phyloP scores from a whole-genome alignment of 305 asterid species.

The Fraxinus angustifolia region DNA sequence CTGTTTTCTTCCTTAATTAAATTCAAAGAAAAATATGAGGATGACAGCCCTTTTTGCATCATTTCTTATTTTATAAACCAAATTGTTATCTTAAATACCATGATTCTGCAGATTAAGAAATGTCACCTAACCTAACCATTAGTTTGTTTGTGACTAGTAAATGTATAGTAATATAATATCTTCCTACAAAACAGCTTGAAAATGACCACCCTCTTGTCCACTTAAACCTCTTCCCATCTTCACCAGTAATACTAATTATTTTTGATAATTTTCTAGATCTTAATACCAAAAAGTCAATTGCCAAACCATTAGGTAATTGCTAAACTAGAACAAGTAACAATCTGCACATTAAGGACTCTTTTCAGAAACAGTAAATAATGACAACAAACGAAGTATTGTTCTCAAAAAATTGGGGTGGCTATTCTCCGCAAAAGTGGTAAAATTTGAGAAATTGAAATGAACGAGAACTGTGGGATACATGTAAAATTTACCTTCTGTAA shows the following conservation, averaged over 20 bases:
- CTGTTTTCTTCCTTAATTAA: not conserved
- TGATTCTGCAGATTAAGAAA: constrained; percentile 29
- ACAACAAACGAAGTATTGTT: not conserved
- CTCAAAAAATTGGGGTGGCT: not conserved
- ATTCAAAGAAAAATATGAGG: not conserved
- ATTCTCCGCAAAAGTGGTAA: not conserved
- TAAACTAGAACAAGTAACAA: not conserved
- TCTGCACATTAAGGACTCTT: not conserved
- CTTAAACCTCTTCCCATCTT: not conserved
- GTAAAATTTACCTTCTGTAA: constrained; percentile 63
- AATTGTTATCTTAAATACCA: constrained; percentile 5
- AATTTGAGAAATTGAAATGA: not conserved
- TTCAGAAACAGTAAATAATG: not conserved
- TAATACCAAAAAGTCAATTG: not conserved
- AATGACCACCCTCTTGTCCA: constrained; percentile 1
- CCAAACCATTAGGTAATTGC: not conserved
- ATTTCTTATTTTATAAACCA: constrained; percentile 19
- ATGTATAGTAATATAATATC: not conserved
- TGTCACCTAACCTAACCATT: constrained; percentile 33
- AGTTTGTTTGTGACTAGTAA: constrained; percentile 18
- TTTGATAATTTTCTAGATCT: not conserved
- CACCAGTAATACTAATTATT: not conserved
- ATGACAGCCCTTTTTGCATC: constrained; percentile 12
- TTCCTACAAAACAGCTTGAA: constrained; percentile 13
- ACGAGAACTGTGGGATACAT: not conserved